phyloP scores from a whole-genome alignment of 495 filamentous ascomycete genomes.

The Schizothecium vesticola region DNA sequence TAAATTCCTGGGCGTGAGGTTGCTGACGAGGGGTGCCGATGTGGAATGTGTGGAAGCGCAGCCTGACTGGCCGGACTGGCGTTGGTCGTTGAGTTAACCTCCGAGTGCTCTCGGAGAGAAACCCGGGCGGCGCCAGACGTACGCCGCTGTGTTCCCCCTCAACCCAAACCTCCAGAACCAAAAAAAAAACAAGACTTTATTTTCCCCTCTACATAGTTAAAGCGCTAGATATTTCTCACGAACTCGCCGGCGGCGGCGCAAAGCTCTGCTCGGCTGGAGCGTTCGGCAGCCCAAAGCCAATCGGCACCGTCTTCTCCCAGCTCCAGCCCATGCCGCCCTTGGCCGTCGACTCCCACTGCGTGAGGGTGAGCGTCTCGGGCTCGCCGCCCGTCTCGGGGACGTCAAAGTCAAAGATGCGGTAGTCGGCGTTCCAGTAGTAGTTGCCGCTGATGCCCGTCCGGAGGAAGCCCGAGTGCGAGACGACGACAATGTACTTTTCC shows the following conservation, averaged over 20 bases:
- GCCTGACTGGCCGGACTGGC: not conserved
- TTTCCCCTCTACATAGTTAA: not conserved
- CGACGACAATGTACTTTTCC: conserved; percentile 57
- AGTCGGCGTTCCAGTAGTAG: conserved; percentile 56
- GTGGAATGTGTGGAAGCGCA: not conserved
- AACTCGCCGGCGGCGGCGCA: not conserved
- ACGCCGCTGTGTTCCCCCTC: not conserved
- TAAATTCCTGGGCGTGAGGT: not conserved
- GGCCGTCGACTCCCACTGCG: conserved; percentile 26
- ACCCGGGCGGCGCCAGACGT: not conserved
- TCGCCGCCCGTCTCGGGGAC: conserved; percentile 16
- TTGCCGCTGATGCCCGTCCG: conserved; percentile 40
- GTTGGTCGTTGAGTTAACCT: not conserved
- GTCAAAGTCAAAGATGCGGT: conserved; percentile 55
- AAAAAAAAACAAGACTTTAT: not conserved
- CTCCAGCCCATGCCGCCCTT: conserved; percentile 16
- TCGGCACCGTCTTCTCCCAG: conserved; percentile 13
- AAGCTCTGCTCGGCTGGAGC: not conserved
- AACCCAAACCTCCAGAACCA: not conserved
- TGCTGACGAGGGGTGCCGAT: too few relatives aligned
- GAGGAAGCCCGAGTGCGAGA: conserved; percentile 57
- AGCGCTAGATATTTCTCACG: not conserved
- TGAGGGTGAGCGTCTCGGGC: conserved; percentile 26
- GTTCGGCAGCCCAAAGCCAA: conserved; percentile 7
- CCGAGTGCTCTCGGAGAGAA: not conserved